phyloP scores from a whole-genome alignment of 2,329 filamentous ascomycete genomes.

The Colletotrichum falcatum region DNA sequence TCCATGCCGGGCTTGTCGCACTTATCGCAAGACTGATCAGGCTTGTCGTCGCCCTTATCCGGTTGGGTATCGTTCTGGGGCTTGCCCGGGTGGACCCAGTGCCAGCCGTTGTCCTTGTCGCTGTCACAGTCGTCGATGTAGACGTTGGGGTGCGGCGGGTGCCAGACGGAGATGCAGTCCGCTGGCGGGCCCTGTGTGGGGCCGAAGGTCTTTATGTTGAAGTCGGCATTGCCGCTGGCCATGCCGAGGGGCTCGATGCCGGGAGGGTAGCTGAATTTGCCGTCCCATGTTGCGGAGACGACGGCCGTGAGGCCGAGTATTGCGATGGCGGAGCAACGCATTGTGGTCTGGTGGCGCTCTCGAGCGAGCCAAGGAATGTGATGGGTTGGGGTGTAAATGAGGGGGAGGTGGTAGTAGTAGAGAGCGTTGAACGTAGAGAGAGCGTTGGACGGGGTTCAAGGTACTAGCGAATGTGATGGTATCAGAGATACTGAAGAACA shows the following conservation, averaged over 20 bases:
- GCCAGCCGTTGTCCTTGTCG: slow-evolving; percentile 49
- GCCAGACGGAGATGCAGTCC: slow-evolving; percentile 50
- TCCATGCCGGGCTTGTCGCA: slow-evolving; percentile 2
- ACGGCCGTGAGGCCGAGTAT: slow-evolving; percentile 40
- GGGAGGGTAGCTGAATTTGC: slow-evolving; percentile 43
- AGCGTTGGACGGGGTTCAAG: slow-evolving; percentile 33
- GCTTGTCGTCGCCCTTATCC: neutral
- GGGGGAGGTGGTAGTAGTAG: too few relatives aligned
- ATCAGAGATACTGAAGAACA: slow-evolving; percentile 44
- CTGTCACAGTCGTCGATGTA: slow-evolving; percentile 53
- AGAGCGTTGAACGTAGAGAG: too few relatives aligned
- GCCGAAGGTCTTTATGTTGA: slow-evolving; percentile 41
- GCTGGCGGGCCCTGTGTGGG: slow-evolving; percentile 44
- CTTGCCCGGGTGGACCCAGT: slow-evolving; percentile 52
- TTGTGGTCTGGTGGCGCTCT: slow-evolving; percentile 30
- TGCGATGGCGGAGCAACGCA: slow-evolving; percentile 41
- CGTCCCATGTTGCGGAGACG: slow-evolving; percentile 39
- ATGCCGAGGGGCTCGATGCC: slow-evolving; percentile 40
- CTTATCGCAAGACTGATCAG: slow-evolving; percentile 15
- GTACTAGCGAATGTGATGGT: slow-evolving; percentile 43
- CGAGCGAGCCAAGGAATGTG: slow-evolving; percentile 12
- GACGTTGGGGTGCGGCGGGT: slow-evolving; percentile 52
- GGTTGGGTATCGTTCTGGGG: slow-evolving; percentile 22
- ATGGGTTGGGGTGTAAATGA: slow-evolving; percentile 10
- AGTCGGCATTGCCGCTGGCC: slow-evolving; percentile 26